Evolutionary conservation across 345 rosid genomes (phyloP).

Genomic region (Acer campestre): DNA sequence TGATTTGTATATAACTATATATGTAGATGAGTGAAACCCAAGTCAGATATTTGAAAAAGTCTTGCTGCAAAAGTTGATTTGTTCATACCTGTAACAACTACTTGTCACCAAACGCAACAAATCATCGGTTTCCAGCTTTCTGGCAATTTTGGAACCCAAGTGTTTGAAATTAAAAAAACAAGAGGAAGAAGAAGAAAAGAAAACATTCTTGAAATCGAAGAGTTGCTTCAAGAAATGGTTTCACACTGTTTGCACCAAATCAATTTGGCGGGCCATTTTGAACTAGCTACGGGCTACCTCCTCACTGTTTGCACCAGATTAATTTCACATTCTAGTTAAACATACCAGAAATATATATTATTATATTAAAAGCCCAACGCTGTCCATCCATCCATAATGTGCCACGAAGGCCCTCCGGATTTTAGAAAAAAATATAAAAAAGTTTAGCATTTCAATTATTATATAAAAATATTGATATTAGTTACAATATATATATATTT

Average conservation of each 20-base stretch:
- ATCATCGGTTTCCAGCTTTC: conserved; percentile 36
- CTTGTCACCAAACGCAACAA: conserved; percentile 56
- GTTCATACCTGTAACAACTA: conserved; percentile 33
- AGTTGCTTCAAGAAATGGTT: neutral
- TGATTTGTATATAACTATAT: conserved; percentile 26
- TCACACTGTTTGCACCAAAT: no score
- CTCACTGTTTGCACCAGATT: neutral
- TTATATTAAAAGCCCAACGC: no score
- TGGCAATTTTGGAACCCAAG: conserved; percentile 3
- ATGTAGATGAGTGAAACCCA: conserved; percentile 53
- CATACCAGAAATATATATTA: no score
- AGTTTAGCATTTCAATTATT: no score
- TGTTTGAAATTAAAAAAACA: neutral
- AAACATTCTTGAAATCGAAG: neutral
- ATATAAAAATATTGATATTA: no score
- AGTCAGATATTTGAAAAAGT: conserved; percentile 42
- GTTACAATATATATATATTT: no score
- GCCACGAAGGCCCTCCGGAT: no score
- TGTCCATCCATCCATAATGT: no score
- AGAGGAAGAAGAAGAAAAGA: neutral
- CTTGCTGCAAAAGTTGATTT: conserved; percentile 4
- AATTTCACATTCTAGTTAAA: no score
- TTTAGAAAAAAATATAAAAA: no score
- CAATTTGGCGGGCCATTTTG: conserved; percentile 6
- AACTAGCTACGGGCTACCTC: neutral